These are phyloP conservation scores for Pyrus bretschneideri DNA, from an alignment of 306 rosid species.

Conservation along the genomic window DNA sequence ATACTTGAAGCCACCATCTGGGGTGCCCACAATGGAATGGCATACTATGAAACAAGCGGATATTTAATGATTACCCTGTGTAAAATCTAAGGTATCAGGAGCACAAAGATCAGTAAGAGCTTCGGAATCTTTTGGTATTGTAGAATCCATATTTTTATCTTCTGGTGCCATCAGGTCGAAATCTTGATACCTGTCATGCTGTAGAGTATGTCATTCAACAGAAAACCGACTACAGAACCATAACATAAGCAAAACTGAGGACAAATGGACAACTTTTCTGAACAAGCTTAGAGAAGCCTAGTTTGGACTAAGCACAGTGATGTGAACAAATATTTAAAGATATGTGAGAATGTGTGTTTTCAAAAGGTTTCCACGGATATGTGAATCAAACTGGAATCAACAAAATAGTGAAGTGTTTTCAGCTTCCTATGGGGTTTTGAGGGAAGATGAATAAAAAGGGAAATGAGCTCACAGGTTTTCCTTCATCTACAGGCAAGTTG, in stretches of 20 bases:
- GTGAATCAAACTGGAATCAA: background rate
- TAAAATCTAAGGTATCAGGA: slow-evolving; percentile 44
- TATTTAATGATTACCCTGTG: slow-evolving; percentile 34
- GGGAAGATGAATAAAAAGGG: background rate
- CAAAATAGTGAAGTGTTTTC: background rate
- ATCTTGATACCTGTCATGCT: slow-evolving; percentile 52
- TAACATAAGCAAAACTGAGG: background rate
- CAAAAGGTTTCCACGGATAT: background rate
- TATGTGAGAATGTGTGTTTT: background rate
- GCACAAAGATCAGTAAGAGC: slow-evolving; percentile 31
- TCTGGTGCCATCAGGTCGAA: slow-evolving; percentile 29
- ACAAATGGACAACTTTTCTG: background rate
- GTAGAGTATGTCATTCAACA: slow-evolving; percentile 38
- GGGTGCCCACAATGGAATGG: background rate
- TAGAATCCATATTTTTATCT: slow-evolving; percentile 19
- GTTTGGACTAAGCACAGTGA: background rate
- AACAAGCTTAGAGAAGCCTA: background rate
- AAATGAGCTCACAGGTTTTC: slow-evolving; percentile 39
- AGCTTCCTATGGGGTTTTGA: background rate
- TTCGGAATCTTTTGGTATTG: slow-evolving; percentile 23
- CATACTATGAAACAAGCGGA: slow-evolving; percentile 1
- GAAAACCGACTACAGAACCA: slow-evolving; percentile 14
- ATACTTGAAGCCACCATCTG: slow-evolving; percentile 4
- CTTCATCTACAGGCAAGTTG: slow-evolving; percentile 26
- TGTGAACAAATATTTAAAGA: background rate